Evolutionary conservation across 257 asterid species (phyloP).

Genomic region (Catharanthus roseus): DNA sequence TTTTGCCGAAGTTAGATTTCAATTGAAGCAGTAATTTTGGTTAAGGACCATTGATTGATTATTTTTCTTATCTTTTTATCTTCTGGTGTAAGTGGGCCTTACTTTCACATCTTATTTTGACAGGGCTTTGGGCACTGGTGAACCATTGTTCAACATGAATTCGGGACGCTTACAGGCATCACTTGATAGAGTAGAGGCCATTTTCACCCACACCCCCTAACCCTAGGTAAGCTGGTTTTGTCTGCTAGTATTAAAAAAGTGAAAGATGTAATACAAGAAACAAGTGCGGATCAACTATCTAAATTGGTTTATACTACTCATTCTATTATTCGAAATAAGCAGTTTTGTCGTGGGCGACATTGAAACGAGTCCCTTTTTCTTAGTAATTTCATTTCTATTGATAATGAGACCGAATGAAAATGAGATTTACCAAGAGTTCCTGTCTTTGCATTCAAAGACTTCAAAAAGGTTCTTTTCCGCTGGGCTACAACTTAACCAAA

Average conservation of each 20-base stretch:
- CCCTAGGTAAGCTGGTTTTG: not conserved
- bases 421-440: not conserved
- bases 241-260: not conserved
- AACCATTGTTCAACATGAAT: conserved; percentile 80
- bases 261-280: not conserved
- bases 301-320: not conserved
- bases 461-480: too few relatives aligned
- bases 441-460: not conserved
- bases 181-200: conserved; percentile 88
- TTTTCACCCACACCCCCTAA: conserved; percentile 41
- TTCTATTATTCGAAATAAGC: not conserved
- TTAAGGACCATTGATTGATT: not conserved
- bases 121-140: conserved; percentile 82
- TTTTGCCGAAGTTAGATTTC: too few relatives aligned
- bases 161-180: conserved; percentile 90
- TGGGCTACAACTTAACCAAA: not conserved
- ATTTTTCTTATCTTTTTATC: not conserved
- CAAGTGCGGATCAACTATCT: not conserved
- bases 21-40: too few relatives aligned
- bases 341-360: not conserved
- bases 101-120: conserved; percentile 9
- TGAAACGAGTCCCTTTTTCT: not conserved
- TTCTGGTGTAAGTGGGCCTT: not conserved
- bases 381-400: not conserved
- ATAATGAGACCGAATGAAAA: not conserved